Conservation (phyloP, 2,329 filamentous ascomycete species). For the Talaromyces sp. region DNA sequence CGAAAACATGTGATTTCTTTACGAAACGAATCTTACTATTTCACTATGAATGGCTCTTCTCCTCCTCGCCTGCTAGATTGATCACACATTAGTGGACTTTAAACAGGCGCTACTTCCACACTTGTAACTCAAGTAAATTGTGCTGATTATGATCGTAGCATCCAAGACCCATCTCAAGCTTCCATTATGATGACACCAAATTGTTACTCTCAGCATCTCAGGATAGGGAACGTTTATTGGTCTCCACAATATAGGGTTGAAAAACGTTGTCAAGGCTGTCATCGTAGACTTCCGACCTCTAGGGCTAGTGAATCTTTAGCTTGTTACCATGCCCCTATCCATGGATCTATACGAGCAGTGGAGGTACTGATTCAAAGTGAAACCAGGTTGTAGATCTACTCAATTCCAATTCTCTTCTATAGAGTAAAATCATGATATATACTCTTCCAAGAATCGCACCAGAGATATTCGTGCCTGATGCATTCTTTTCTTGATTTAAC, state of each 20-base stretch:
- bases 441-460: neutral
- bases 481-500: neutral
- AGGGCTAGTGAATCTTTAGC: neutral
- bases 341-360: neutral
- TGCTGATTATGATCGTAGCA: neutral
- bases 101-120: neutral
- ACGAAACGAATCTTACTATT: no score
- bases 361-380: neutral
- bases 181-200: no score
- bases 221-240: no score
- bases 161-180: neutral
- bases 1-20: no score
- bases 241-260: no score
- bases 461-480: neutral
- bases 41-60: neutral
- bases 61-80: neutral
- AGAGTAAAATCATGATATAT: neutral
- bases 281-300: no score
- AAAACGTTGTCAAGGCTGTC: no score
- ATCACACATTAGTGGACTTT: neutral
- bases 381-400: neutral
- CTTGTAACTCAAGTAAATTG: neutral
- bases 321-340: neutral
- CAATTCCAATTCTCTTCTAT: neutral
- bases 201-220: no score